Evolutionary conservation across 2,329 filamentous ascomycete genomes (phyloP).

Genomic region (Pseudogymnoascus sp.): DNA sequence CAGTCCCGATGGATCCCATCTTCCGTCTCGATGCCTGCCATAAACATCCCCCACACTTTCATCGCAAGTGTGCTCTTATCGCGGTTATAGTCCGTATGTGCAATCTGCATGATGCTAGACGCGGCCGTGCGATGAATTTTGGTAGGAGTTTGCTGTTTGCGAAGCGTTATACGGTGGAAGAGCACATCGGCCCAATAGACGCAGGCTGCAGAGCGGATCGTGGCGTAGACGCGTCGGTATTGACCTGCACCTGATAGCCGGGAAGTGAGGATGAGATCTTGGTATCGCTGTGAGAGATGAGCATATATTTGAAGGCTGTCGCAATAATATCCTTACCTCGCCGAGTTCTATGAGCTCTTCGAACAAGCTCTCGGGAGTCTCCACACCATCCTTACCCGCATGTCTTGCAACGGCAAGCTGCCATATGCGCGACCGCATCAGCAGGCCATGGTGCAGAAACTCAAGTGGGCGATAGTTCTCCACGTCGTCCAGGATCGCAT

Average conservation of each 20-base stretch:
- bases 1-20: slow-evolving; percentile 30
- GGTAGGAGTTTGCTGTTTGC: not conserved
- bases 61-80: not conserved
- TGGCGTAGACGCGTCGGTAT: slow-evolving; percentile 1
- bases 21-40: slow-evolving; percentile 32
- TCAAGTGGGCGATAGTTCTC: slow-evolving; percentile 6
- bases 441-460: not conserved
- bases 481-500: slow-evolving; percentile 2
- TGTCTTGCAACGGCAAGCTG: not conserved
- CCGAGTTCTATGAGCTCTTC: slow-evolving; percentile 1
- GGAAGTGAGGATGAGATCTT: slow-evolving; percentile 2
- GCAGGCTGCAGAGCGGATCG: not conserved
- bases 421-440: not conserved
- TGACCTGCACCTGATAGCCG: not conserved
- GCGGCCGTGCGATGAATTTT: not conserved
- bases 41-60: slow-evolving; percentile 29
- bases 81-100: not conserved
- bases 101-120: not conserved
- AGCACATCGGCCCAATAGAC: not conserved
- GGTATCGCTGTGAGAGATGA: not conserved
- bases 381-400: not conserved
- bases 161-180: not conserved
- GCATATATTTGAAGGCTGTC: not conserved
- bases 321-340: not conserved
- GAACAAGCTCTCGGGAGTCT: not conserved